Evolutionary conservation across 345 rosid species (phyloP), one percentile per base, ranked within the genome.

Genomic region (Populus pruinosa): DNA sequence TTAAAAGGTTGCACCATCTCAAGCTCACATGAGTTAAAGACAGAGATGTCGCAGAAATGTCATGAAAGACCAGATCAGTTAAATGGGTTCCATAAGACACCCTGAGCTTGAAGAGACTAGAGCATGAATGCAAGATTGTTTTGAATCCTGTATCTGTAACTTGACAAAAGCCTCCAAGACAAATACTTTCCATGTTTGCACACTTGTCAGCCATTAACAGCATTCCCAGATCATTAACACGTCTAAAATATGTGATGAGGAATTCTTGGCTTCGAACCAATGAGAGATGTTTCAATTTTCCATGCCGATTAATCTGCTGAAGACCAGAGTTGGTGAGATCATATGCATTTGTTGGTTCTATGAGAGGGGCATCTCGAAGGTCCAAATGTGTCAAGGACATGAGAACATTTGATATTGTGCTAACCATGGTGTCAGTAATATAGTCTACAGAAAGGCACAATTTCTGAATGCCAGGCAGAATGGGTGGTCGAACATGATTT

Each of bases 181-280:
- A 90, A 68, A 95, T 89, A 79, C 95, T 93, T 88, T 93, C 96
- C 89, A 95, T 90, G 50, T 81, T 84, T 65, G 89, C 81, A 78
- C 97, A 95, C 76, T 87, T 91, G 71, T 89, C 97, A 38, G 99
- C 98, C 91, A 95, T 93, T 69, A 95, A 83, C 35, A 95, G 94
- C 80, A 95, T 82, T 55, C 99, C 98, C 35, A 91, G 97, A 86
- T 95, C 99, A 77, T 92, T 89, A 62, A 95, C 98, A 74, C 96
- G 85, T 69, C 89, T 87, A 74, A 95, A 95, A 80, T 85, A 90
- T 55, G 96, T 88, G 77, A 84, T 69, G 23, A 84, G 76, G 80
- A 83, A 91, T 78, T 92, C 97, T 84, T 94, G 97, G 86, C 95
- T 90, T 69, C 98, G 90, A 73, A 93, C 83, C 27, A 95, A 84